Evolutionary conservation across 1,139 yeast genomes (phyloP), one percentile per base, ranked within the genome.

Genomic region (Yamadazyma atmosphaerica): DNA sequence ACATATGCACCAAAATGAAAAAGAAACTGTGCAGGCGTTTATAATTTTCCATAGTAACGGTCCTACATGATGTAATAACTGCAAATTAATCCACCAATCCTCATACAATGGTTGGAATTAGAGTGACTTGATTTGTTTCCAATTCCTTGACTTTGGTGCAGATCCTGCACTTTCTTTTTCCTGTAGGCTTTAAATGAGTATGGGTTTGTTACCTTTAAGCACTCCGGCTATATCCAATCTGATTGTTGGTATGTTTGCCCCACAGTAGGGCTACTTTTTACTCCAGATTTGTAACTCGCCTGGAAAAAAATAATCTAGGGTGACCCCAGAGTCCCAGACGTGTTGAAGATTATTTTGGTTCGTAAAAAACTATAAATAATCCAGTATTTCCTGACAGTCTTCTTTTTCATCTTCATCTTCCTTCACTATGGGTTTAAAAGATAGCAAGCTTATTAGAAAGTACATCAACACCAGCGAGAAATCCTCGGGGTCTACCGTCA

Each of bases 401-500:
- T 26, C 16, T 12, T 4, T n/a, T 12, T 13, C 13, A 26, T 26
- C 13, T 4, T 13, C n/a, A 6, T 24, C 13, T 5, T 5, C 11
- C 7, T 11, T 26, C n/a, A 23, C 6, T 9, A 66, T 67, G 72
- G 72, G 72, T 49, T 59, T 67, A 46, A 71, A 67, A 63, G 64
- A 65, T 47, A 56, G 49, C 47, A 49, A 54, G 32, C 44, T 65
- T 28, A 46, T 66, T 36, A 54, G 55, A 42, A 63, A 49, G 46
- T 67, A 53, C 45, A 49, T 67, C 42, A 61, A 68, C 41, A 55
- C 63, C 33, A 73, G 69, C 37, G 72, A 65, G 44, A 69, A 68
- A 55, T 70, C 64, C 50, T 73, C 77, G 32, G 72, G 74, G 9
- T 72, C 77, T 38, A 68, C 77, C 44, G 57, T 68, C 46, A 56